These are phyloP conservation scores for Acer saccharum DNA, from an alignment of 345 rosid species.

Conservation along the genomic window DNA sequence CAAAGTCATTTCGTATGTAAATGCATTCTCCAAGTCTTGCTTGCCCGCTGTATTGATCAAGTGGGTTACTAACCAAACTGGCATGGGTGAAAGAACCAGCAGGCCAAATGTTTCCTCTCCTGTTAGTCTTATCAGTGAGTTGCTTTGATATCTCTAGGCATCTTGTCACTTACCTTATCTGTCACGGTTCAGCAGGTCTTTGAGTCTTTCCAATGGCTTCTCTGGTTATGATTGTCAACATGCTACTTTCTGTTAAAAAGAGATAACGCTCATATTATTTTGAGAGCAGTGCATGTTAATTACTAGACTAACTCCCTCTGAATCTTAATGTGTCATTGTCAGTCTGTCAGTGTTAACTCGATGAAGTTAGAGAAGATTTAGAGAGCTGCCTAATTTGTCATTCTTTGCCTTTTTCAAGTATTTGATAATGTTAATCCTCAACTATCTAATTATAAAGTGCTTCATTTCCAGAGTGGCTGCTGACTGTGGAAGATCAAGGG, in stretches of 20 bases:
- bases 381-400: neutral
- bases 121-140: conserved; percentile 64
- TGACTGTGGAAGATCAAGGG: conserved; percentile 62
- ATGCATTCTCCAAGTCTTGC: conserved; percentile 50
- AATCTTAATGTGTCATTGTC: neutral
- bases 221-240: neutral
- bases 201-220: conserved; percentile 5
- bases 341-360: neutral
- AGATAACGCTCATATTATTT: neutral
- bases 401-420: neutral
- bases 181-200: conserved; percentile 4
- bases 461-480: conserved; percentile 63
- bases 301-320: neutral
- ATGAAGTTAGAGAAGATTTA: conserved; percentile 10
- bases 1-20: conserved; percentile 43
- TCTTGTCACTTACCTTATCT: conserved; percentile 14
- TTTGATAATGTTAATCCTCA: neutral
- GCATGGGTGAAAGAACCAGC: conserved; percentile 37
- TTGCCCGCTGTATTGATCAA: conserved; percentile 50
- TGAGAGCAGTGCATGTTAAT: neutral
- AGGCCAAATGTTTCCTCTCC: conserved; percentile 43
- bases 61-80: conserved; percentile 55
- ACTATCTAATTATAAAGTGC: conserved; percentile 7
- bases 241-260: neutral
- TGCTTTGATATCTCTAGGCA: conserved; percentile 22